Percentiles rank a stretch among this genome's conserved stretches.
Evolutionary conservation across 805 yeast genomes (phyloP).

Genomic region (Hermanozyma aechmeae): DNA sequence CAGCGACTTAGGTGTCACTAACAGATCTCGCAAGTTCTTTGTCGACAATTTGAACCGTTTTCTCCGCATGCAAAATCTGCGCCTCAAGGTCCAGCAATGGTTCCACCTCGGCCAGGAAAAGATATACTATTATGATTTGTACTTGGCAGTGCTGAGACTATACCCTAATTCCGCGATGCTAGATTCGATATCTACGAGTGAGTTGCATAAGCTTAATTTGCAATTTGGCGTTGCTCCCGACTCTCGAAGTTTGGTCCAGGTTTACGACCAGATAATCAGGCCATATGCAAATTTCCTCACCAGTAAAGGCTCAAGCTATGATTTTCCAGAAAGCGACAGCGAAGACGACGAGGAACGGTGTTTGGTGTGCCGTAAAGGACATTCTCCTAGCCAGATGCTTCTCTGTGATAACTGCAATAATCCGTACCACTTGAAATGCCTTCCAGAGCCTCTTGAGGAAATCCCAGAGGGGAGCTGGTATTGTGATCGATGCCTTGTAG

Average conservation of each 20-base stretch:
- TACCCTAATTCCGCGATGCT: constrained; percentile 9
- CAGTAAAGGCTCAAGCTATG: constrained; percentile 15
- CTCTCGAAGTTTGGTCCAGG: constrained; percentile 11
- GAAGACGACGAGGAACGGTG: constrained; percentile 29
- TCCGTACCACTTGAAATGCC: constrained; percentile 58
- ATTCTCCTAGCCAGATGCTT: constrained; percentile 38
- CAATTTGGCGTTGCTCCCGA: constrained; percentile 13
- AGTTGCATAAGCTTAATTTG: constrained; percentile 16
- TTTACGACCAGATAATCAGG: constrained; percentile 16
- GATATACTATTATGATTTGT: constrained; percentile 31
- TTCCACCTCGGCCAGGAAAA: constrained; percentile 9
- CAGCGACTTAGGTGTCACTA: constrained; percentile 52
- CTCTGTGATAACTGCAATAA: constrained; percentile 71
- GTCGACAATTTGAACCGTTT: constrained; percentile 52
- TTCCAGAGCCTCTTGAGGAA: constrained; percentile 43
- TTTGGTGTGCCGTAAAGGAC: constrained; percentile 37
- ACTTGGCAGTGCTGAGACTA: constrained; percentile 19
- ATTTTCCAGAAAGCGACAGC: constrained; percentile 24
- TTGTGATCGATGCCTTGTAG: constrained; percentile 77
- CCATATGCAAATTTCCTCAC: constrained; percentile 25
- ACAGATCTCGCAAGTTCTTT: constrained; percentile 57
- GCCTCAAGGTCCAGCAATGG: constrained; percentile 12
- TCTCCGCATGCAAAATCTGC: constrained; percentile 33
- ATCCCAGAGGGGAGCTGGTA: constrained; percentile 64
- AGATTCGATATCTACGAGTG: constrained; percentile 8